Evolutionary conservation across 2,329 filamentous ascomycete species (phyloP), one percentile per base, ranked within the genome.

Genomic region (Epicoccum sorghinum): DNA sequence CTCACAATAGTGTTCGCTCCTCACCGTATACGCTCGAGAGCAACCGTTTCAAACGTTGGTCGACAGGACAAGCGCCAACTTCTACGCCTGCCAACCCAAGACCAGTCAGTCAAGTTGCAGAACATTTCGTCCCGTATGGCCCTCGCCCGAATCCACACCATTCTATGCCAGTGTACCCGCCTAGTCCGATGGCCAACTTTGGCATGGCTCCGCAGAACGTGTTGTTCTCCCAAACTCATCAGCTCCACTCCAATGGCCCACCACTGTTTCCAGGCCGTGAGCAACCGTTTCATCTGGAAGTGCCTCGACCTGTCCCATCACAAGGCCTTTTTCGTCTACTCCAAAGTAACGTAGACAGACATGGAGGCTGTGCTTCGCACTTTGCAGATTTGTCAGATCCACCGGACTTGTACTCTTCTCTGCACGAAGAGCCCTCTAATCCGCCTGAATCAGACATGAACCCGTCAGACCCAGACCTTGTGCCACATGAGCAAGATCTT

Each of bases 391-490:
- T 90, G 43, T 88, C 88, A 7, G 88, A 90, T 59, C 88, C 88
- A 4, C 90, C 90, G 8, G 89, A 93, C 71, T 77, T 93, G 54
- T 91, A 90, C 63, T 88, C 87, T 0, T 88, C 89, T 4, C 80
- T 93, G 2, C 83, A 87, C 51, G 89, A 92, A 67, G 87, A 91
- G 68, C 88, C 89, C 58, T 81, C 86, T 1, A 84, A 87, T 6
- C 90, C 90, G 6, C 89, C 90, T 0, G 86, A 89, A 0, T 88
- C 91, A 66, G 90, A 93, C 71, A 91, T 93, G 89, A 89, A 90
- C 68, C 89, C 89, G 2, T 82, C 83, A 2, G 89, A 93, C 65
- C 87, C 89, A 1, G 88, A 91, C 56, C 78, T 93, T 69, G 80
- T 88, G 9, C 90, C 90, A 5, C 89, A 90, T 60, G 89, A 93